These are phyloP conservation scores for Penicillium bovifimosum DNA, from an alignment of 495 filamentous ascomycete species.

Conservation along the genomic window DNA sequence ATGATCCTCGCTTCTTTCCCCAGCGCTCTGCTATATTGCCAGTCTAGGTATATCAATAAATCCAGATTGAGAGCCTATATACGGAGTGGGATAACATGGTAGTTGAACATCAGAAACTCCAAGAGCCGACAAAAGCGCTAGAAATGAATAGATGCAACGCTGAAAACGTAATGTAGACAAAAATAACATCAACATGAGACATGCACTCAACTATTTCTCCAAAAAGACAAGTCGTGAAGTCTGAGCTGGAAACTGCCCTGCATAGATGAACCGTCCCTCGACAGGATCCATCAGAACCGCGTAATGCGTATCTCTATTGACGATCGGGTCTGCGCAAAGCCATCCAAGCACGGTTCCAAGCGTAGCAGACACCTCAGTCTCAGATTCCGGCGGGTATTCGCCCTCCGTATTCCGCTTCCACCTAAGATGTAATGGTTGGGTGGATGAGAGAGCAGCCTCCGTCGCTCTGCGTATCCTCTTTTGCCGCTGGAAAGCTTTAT, in stretches of 20 bases:
- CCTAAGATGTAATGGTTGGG: not conserved
- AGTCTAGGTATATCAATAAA: too few relatives aligned
- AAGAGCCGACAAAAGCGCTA: not conserved
- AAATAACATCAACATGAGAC: not conserved
- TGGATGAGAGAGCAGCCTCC: not conserved
- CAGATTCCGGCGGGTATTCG: not conserved
- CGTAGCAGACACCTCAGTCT: conserved; percentile 20
- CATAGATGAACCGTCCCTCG: conserved; percentile 41
- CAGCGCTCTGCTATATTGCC: too few relatives aligned
- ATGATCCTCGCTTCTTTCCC: too few relatives aligned
- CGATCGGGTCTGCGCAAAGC: conserved; percentile 44
- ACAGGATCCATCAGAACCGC: conserved; percentile 47
- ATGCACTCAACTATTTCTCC: not conserved
- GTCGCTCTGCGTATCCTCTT: not conserved
- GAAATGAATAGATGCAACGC: not conserved
- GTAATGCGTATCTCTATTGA: conserved; percentile 52
- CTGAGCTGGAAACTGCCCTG: conserved; percentile 25
- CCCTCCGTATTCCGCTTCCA: not conserved
- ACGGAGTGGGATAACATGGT: too few relatives aligned
- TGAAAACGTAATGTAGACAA: not conserved
- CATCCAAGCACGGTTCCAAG: conserved; percentile 32
- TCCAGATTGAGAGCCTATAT: too few relatives aligned
- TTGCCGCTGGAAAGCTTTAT: conserved; percentile 4
- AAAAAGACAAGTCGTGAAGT: not conserved
- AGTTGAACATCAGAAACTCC: too few relatives aligned